Conservation (phyloP, 306 rosid genomes). For the peach (Prunus persica) region DNA sequence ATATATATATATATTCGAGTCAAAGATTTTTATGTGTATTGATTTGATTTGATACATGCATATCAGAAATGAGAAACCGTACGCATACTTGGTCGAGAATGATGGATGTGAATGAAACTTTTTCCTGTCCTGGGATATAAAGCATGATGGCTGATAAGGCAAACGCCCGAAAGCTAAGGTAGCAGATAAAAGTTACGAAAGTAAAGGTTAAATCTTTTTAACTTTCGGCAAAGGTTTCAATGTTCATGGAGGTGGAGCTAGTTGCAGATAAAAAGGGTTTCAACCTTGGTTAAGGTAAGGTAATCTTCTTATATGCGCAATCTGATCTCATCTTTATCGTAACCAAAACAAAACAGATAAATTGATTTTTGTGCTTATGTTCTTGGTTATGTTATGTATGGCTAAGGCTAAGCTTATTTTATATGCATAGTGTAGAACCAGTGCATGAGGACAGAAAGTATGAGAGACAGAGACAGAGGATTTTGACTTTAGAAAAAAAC, state of each 20-base stretch:
- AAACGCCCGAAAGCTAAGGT: not conserved
- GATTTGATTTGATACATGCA: too few species aligned
- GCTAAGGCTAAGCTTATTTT: too few species aligned
- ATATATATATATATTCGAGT: not conserved
- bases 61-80: not conserved
- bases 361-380: too few species aligned
- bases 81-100: not conserved
- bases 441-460: too few species aligned
- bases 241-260: not conserved
- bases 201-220: conserved; percentile 5
- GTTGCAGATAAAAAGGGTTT: conserved; percentile 22
- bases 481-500: conserved; percentile 39
- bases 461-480: not conserved
- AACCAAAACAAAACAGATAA: too few species aligned
- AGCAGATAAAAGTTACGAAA: not conserved
- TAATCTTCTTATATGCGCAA: not conserved
- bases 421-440: too few species aligned
- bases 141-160: conserved; percentile 14
- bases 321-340: not conserved
- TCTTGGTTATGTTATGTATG: not conserved
- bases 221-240: conserved; percentile 26
- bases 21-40: too few species aligned
- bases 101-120: not conserved
- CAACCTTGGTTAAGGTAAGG: not conserved
- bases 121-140: not conserved